A percentile compares a stretch with the other conserved stretches of the same genome.
These are phyloP conservation scores for Aphanocladium album DNA, from an alignment of 2,329 filamentous ascomycete genomes.

Conservation along the genomic window DNA sequence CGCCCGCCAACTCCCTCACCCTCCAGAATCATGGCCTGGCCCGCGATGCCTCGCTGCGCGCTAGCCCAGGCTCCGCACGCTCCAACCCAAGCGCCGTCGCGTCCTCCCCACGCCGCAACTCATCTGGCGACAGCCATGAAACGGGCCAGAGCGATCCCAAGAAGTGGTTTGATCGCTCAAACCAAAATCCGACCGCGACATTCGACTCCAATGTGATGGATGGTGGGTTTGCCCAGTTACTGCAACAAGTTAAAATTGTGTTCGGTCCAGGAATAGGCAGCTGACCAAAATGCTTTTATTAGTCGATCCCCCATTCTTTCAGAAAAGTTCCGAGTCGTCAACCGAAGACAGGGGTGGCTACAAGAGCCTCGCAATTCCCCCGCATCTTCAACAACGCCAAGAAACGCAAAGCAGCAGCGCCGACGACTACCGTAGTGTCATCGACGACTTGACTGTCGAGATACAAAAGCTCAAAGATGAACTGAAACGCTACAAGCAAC, in stretches of 20 bases:
- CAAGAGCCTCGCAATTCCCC: conserved; percentile 20
- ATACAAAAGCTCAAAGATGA: conserved; percentile 74
- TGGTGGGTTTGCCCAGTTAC: conserved; percentile 25
- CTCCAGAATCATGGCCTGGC: conserved; percentile 41
- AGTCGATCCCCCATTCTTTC: conserved; percentile 53
- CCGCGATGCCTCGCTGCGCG: conserved; percentile 34
- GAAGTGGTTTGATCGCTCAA: conserved; percentile 51
- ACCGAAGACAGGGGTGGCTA: conserved; percentile 36
- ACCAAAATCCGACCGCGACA: conserved; percentile 41
- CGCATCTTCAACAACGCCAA: conserved; percentile 23
- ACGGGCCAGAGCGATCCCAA: conserved; percentile 46
- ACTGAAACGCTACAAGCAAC: conserved; percentile 64
- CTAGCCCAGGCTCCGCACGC: conserved; percentile 21
- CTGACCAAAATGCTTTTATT: background rate
- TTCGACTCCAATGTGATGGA: conserved; percentile 44
- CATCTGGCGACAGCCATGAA: conserved; percentile 45
- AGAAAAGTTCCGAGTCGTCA: conserved; percentile 48
- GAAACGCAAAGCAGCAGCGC: conserved; percentile 53
- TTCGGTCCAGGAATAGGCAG: background rate
- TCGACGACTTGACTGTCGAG: conserved; percentile 80
- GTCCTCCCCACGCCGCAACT: conserved; percentile 30
- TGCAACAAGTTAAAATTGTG: background rate
- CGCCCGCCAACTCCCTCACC: conserved; percentile 43
- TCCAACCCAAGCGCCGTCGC: conserved; percentile 16
- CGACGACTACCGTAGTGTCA: conserved; percentile 75